Base-by-base conservation (phyloP, 192 early-diverging fungal species). In the Entrophospora sp. region DNA sequence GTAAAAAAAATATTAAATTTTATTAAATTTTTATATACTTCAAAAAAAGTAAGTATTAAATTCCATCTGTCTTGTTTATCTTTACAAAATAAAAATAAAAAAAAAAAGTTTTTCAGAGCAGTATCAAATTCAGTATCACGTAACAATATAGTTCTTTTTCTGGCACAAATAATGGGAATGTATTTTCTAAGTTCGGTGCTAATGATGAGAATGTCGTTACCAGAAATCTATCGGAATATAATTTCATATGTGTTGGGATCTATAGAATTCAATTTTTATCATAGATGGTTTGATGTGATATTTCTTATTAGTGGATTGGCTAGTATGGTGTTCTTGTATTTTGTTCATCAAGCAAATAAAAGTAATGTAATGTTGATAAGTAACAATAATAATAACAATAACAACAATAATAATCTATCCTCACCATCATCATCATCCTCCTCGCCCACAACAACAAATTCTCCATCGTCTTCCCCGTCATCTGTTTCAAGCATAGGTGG, bases 241-340 rank as follows among this genome's bases (percentile, higher is more conserved):
- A 90, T 93, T 42, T 88, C 88, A 1, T 85, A 84, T 10, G 84
- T 91, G 0, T 71, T 96, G 57, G 88, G 87, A 25, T 78, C 85
- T 12, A 85, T 94, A 14, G 89, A 94, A 52, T 93, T 96, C 64
- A 79, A 89, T 71, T 96, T 91, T 70, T 98, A 93, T 74, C 87
- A 90, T 68, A 86, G 86, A 49, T 96, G 94, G 95, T 94, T 93
- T 61, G 95, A 98, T 74, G 80, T 89, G 7, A 93, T 95, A 14
- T 95, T 94, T 73, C 71, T 97, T 40, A 78, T 93, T 16, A 85
- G 87, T n/a, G 91, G 91, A 0, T 63, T 89, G 9, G 69, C 83
- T 10, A 89, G 87, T 31, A 80, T 83, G 7, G 72, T 83, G 18
- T 80, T 96, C 44, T 75, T 94, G 36, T 91, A 86, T 66, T 69